Evolutionary conservation across 768 basidiomycete genomes (phyloP).

Genomic region (Kwoniella dendrophila): DNA sequence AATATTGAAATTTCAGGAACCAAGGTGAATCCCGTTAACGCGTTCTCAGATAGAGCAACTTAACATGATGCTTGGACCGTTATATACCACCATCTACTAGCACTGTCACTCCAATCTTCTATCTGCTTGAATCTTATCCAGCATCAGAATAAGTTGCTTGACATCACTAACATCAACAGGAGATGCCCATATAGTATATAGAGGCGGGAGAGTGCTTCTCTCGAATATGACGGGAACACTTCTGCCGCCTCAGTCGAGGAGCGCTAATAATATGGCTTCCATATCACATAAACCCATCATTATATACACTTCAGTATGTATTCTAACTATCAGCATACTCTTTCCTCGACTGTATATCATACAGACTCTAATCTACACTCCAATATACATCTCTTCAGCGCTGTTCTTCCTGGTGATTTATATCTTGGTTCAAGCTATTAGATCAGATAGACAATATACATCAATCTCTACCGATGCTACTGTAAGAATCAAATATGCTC

Average conservation of each 20-base stretch:
- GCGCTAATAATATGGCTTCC: neutral
- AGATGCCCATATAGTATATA: constrained; percentile 11
- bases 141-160: neutral
- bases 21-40: too few relatives aligned
- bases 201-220: constrained; percentile 15
- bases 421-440: constrained; percentile 9
- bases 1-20: constrained; percentile 16
- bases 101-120: too few relatives aligned
- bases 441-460: neutral
- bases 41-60: too few relatives aligned
- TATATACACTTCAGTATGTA: constrained; percentile 11
- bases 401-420: constrained; percentile 17
- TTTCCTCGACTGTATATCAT: constrained; percentile 25
- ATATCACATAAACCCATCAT: constrained; percentile 3
- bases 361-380: constrained; percentile 22
- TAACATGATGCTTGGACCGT: neutral
- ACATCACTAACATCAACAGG: neutral
- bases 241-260: constrained; percentile 7
- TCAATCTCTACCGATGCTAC: neutral
- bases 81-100: too few relatives aligned
- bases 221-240: neutral
- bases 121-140: too few relatives aligned
- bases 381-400: constrained; percentile 15
- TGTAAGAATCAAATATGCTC: constrained; percentile 57
- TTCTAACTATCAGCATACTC: constrained; percentile 23